Evolutionary conservation across 139 green algal genomes (phyloP).

Genomic region (Chlorella vulgaris): DNA sequence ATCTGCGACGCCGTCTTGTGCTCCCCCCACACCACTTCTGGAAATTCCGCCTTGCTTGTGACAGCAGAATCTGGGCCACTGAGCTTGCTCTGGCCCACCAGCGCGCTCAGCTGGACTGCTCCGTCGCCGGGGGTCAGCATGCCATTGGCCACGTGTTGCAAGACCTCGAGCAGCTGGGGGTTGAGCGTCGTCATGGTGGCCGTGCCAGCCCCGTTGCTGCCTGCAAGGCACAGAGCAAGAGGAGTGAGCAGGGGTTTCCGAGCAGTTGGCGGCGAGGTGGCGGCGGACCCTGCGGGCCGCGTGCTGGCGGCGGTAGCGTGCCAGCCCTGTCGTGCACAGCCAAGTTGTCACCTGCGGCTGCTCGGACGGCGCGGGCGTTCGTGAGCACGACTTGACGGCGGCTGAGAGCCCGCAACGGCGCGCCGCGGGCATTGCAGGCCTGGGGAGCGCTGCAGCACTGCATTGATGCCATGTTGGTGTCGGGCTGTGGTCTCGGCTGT

Average conservation of each 20-base stretch:
- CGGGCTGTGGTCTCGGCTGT: too few species aligned
- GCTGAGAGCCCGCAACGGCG: too few species aligned
- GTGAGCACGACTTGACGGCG: too few species aligned
- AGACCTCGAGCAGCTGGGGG: conserved; percentile 30
- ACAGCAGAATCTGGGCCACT: background rate
- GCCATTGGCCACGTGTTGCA: conserved; percentile 41
- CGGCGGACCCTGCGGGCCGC: too few species aligned
- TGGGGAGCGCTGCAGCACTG: too few species aligned
- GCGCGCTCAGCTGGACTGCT: conserved; percentile 32
- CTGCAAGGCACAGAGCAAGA: background rate
- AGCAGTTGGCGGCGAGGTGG: too few species aligned
- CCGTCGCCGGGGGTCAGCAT: conserved; percentile 29
- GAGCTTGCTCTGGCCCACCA: conserved; percentile 9
- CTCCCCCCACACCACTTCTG: conserved; percentile 68
- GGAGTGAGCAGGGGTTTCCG: background rate
- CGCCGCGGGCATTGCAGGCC: too few species aligned
- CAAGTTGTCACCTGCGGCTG: too few species aligned
- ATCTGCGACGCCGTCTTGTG: conserved; percentile 67
- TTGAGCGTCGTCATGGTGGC: background rate
- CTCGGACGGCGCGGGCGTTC: too few species aligned
- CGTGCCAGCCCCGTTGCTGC: background rate
- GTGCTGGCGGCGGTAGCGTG: too few species aligned
- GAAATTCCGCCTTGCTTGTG: conserved; percentile 54
- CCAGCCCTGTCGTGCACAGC: background rate
- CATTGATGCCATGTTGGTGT: too few species aligned